Conservation (phyloP, 768 basidiomycete species). For the Lactarius hengduanensis region DNA sequence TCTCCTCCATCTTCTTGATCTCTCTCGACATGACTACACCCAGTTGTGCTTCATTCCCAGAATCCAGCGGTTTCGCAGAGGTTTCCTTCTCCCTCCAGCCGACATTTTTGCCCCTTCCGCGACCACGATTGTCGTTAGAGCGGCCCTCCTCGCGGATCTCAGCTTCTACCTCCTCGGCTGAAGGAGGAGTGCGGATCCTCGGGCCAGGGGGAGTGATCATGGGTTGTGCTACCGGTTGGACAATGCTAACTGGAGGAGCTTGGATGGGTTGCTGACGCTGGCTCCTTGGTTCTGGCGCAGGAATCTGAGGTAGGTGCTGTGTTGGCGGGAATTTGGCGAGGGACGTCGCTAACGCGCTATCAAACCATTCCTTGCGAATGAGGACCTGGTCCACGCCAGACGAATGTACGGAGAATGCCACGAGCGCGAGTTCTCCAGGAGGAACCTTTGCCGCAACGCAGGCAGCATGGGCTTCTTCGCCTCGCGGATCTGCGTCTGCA, state of each 20-base stretch:
- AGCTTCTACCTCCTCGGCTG: constrained; percentile 64
- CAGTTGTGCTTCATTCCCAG: constrained; percentile 48
- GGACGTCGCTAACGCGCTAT: constrained; percentile 56
- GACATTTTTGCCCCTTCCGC: constrained; percentile 57
- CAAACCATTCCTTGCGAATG: constrained; percentile 83
- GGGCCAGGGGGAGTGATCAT: constrained; percentile 34
- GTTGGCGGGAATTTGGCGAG: constrained; percentile 62
- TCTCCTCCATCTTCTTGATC: constrained; percentile 82
- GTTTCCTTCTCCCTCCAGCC: constrained; percentile 59
- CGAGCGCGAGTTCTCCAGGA: constrained; percentile 74
- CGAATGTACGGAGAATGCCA: constrained; percentile 87
- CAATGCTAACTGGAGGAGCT: constrained; percentile 22
- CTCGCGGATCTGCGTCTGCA: constrained; percentile 77
- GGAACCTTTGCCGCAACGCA: constrained; percentile 79
- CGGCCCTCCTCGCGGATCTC: constrained; percentile 65
- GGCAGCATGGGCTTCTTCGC: constrained; percentile 80
- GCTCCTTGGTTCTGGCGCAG: constrained; percentile 32
- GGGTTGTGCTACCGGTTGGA: constrained; percentile 27
- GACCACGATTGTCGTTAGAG: constrained; percentile 47
- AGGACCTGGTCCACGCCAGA: constrained; percentile 88
- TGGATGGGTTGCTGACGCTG: constrained; percentile 29
- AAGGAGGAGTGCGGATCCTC: constrained; percentile 65
- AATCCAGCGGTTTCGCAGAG: constrained; percentile 40
- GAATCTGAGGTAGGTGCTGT: constrained; percentile 26
- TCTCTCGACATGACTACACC: constrained; percentile 66